Percentiles rank a stretch among this genome's conserved stretches.
Conservation (phyloP, 2,329 filamentous ascomycete genomes). For the Moelleriella libera region DNA sequence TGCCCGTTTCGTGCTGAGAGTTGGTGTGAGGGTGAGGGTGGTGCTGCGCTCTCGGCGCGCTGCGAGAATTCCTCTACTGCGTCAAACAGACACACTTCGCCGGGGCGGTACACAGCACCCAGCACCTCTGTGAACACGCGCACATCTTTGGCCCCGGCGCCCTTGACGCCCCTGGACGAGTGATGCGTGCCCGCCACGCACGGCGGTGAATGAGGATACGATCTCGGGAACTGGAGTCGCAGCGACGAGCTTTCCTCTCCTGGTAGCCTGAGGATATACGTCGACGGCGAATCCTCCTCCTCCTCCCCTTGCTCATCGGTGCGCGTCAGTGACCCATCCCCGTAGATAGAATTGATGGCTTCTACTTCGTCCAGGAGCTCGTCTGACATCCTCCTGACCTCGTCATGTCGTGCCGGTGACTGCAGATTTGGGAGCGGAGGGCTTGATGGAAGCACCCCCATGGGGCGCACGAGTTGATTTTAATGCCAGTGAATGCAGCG, state of each 20-base stretch:
- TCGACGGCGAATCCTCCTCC: background rate
- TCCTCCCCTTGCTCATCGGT: constrained; percentile 14
- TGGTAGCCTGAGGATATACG: constrained; percentile 55
- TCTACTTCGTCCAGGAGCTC: constrained; percentile 60
- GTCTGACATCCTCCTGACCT: constrained; percentile 26
- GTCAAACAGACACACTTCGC: constrained; percentile 79
- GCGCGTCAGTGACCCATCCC: constrained; percentile 44
- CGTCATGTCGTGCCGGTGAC: no score
- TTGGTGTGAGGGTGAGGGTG: background rate
- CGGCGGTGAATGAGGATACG: constrained; percentile 59
- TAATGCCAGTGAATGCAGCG: no score
- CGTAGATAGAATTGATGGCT: constrained; percentile 77
- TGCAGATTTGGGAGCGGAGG: no score
- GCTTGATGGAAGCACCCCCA: no score
- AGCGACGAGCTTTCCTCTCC: constrained; percentile 44
- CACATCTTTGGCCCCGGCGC: constrained; percentile 60
- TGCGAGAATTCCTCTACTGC: constrained; percentile 57
- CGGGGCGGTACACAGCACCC: constrained; percentile 52
- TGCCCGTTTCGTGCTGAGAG: constrained; percentile 25
- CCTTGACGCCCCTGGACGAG: constrained; percentile 57
- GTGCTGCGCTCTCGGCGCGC: background rate
- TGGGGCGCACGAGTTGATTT: no score
- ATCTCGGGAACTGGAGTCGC: constrained; percentile 51
- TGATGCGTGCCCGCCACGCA: constrained; percentile 71
- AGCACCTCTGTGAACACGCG: constrained; percentile 54